Conservation (phyloP, 768 basidiomycete genomes). For the Trametes elegans region DNA sequence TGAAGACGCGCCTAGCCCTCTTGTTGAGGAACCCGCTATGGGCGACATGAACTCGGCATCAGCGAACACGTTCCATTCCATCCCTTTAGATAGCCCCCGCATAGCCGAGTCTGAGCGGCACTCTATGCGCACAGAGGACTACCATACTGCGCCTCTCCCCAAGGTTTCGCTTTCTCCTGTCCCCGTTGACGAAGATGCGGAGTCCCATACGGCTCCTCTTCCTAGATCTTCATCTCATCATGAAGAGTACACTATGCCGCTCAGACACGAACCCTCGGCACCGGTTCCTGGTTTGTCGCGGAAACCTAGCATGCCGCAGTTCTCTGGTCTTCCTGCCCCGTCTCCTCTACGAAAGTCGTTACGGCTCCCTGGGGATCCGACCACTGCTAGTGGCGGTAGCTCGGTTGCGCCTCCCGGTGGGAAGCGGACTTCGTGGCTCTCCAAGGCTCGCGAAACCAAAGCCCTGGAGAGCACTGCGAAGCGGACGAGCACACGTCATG, state of each 20-base stretch:
- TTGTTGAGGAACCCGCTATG: slow-evolving; percentile 20
- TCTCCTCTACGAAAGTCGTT: slow-evolving; percentile 69
- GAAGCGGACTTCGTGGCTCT: slow-evolving; percentile 80
- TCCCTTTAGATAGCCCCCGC: slow-evolving; percentile 38
- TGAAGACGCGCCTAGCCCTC: too few species aligned
- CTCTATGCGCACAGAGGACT: neutral
- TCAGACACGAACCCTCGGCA: slow-evolving; percentile 34
- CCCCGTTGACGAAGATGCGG: slow-evolving; percentile 8
- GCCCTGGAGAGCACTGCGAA: slow-evolving; percentile 30
- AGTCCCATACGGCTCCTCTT: slow-evolving; percentile 15
- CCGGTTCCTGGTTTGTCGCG: slow-evolving; percentile 26
- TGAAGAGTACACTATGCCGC: slow-evolving; percentile 33
- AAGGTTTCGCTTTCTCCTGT: slow-evolving; percentile 13
- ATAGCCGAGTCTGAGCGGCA: neutral
- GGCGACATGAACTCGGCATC: slow-evolving; percentile 31
- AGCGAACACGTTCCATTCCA: slow-evolving; percentile 36
- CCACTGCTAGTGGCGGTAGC: slow-evolving; percentile 33
- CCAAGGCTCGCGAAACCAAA: slow-evolving; percentile 72
- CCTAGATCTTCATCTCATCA: slow-evolving; percentile 1
- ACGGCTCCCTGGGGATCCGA: slow-evolving; percentile 47
- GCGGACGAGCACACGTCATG: slow-evolving; percentile 8
- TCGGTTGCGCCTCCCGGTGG: slow-evolving; percentile 35
- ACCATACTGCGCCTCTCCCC: slow-evolving; percentile 22
- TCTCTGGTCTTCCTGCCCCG: slow-evolving; percentile 67
- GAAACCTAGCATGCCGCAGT: slow-evolving; percentile 43